Evolutionary conservation across 352 stramenopile species (phyloP), one percentile per base, ranked within the genome.

Genomic region (Hyaloperonospora arabidopsidis): DNA sequence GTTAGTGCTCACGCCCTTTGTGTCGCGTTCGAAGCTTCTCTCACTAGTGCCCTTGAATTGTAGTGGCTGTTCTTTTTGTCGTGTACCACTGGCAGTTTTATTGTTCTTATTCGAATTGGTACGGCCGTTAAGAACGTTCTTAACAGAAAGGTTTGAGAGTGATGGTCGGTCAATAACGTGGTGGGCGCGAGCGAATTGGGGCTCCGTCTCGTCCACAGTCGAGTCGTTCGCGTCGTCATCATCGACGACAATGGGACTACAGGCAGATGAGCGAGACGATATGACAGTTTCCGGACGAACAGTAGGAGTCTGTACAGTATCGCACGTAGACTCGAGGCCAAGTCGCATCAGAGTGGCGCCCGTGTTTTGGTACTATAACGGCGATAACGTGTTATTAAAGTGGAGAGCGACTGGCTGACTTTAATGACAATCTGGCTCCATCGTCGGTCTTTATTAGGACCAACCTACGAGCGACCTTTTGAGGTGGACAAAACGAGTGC

Each of bases 181-280:
- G 5, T 36, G 45, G 1, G 8, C n/a, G 14, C 23, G 14, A 40
- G 23, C 45, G 17, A 45, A 22, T 17, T 43, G 38, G 5, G 49
- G 39, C 38, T 61, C 49, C 12, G 40, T 34, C 15, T 67, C 63
- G 50, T 67, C 56, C 6, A 34, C 32, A 6, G 56, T 65, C 19
- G 25, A 29, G 25, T 29, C 25, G 25, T 29, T 3, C 25, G 25
- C 25, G 25, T 44, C 38, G 43, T 66, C 64, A 19, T 49, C 45
- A 17, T 68, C 60, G 21, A 74, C 58, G 35, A 63, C 52, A n/a
- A 74, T 70, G 52, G 57, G 61, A 15, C 32, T 59, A 19, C 56
- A 54, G 0, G 53, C 39, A n/a, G 64, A 66, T n/a, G 51, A 49
- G 15, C 15, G 48, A 34, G 21, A 25, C 4, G 48, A 25, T 11